Evolutionary conservation across 1,284 basidiomycete species (phyloP), one percentile per base, ranked within the genome.

Genomic region (Chalciporus sp.): DNA sequence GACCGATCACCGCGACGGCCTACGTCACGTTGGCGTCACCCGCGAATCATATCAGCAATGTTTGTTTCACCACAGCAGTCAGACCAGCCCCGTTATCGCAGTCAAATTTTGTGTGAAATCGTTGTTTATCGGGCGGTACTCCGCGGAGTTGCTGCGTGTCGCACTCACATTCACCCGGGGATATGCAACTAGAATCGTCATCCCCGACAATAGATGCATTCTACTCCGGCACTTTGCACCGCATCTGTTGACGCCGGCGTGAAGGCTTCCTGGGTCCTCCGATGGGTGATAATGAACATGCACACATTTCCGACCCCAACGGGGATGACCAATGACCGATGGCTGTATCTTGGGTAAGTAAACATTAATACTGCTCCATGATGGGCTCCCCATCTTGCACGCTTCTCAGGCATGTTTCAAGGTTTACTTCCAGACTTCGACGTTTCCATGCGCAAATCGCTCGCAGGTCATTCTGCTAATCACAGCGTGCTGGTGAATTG

Each of bases 241-340:
- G 17, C 35, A 27, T 27, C 49, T 39, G 31, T 31, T 49, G 45
- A 53, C 33, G 46, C 56, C 57, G 61, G 57, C 4, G 27, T 47
- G 29, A 43, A 42, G 55, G 37, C 35, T 43, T 51, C 59, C 47
- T 47, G 49, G 52, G 45, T 42, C 33, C 27, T 39, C 48, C 50
- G 51, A 53, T 26, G 39, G 23, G 10, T 26, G 19, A 26, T 50
- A 52, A 52, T 51, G 43, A 50, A 47, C 45, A 23, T 45, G 47
- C 41, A 10, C 42, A 14, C 46, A 64, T 62, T 68, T 65, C 64
- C 64, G 64, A 47, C 58, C n/a, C 42, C 43, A 54, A 50, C 67
- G 64, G 64, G n/a, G 51, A 52, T 66, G 56, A 56, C 51, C 23
- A 16, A 52, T n/a, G 23, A 2, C 23, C n/a, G n/a, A n/a, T 37